Conservation (phyloP, 2,329 filamentous ascomycete species). For the Ciborinia camelliae region DNA sequence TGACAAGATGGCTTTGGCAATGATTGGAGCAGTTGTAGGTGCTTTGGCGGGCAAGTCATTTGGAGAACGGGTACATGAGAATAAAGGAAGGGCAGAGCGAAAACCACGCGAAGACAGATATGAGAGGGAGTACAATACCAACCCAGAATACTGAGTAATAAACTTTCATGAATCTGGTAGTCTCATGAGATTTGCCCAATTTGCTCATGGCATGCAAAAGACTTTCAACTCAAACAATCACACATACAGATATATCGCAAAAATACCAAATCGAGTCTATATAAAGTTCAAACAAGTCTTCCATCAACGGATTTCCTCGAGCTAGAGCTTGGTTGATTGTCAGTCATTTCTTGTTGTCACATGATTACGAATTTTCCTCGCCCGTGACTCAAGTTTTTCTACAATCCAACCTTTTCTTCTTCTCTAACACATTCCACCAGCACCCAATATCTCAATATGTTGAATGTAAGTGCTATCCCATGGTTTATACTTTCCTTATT, state of each 20-base stretch:
- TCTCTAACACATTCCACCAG: neutral
- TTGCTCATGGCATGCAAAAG: too few relatives aligned
- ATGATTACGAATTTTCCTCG: neutral
- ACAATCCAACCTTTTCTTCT: neutral
- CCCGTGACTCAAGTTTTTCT: neutral
- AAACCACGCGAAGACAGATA: neutral
- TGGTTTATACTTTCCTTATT: neutral
- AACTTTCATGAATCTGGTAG: neutral
- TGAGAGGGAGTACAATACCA: neutral
- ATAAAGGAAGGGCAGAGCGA: neutral
- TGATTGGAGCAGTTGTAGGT: neutral
- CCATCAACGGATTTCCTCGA: too few relatives aligned
- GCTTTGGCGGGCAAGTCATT: conserved; percentile 7
- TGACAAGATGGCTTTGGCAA: conserved; percentile 4
- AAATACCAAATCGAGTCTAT: too few relatives aligned
- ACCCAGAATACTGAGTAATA: neutral
- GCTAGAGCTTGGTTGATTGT: too few relatives aligned
- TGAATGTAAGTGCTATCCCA: neutral
- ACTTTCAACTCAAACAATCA: neutral
- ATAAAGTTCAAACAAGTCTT: too few relatives aligned
- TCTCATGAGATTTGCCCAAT: neutral
- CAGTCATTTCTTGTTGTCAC: too few relatives aligned
- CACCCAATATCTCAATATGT: too few relatives aligned
- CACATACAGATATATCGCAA: neutral
- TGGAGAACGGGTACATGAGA: neutral